Evolutionary conservation across 2,329 filamentous ascomycete species (phyloP), one percentile per base, ranked within the genome.

Genomic region (Aspergillus sclerotialis): DNA sequence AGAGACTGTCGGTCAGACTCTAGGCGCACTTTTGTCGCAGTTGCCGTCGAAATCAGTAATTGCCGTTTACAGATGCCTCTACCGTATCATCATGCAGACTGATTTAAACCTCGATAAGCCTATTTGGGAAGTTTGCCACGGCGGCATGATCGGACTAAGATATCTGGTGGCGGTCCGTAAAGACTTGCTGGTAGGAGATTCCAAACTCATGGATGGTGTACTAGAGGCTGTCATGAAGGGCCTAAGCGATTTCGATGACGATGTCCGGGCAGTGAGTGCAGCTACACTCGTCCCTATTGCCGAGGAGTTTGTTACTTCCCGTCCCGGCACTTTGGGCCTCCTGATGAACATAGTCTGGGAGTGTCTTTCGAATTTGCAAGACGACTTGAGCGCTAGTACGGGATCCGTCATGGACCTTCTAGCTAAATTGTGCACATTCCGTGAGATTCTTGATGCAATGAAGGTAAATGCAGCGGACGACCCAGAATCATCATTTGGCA

Each of bases 341-440:
- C 76, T 98, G 25, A 94, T 95, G 60, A 82, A 84, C 54, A 94
- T 96, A 39, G 89, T 98, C 17, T 98, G 92, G 92, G 85, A 94
- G 53, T 96, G 92, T 65, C 70, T 98, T 15, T 94, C 90, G 3
- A 93, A 94, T 56, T 70, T 98, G n/a, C 89, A 90, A 45, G 92
- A 98, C 56, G 92, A 98, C 55, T 72, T 98, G 12, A 96, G 89
- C 58, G 92, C 92, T 4, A 96, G 92, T 58, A 98, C 93, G 7
- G 92, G 92, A 30, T 93, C 88, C 37, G 94, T 98, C 35, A 98
- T 98, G 93, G 93, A 98, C 59, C 75, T 98, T 26, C 73, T 98
- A 12, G 92, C 93, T 10, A 96, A 92, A 40, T 77, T 98, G 2
- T 98, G 92, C 66, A 84, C 88, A 43, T 98, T 95, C 67, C 85